Evolutionary conservation across 2,329 filamentous ascomycete species (phyloP), one percentile per base, ranked within the genome.

Genomic region (Stagonosporopsis chrysanthemi): DNA sequence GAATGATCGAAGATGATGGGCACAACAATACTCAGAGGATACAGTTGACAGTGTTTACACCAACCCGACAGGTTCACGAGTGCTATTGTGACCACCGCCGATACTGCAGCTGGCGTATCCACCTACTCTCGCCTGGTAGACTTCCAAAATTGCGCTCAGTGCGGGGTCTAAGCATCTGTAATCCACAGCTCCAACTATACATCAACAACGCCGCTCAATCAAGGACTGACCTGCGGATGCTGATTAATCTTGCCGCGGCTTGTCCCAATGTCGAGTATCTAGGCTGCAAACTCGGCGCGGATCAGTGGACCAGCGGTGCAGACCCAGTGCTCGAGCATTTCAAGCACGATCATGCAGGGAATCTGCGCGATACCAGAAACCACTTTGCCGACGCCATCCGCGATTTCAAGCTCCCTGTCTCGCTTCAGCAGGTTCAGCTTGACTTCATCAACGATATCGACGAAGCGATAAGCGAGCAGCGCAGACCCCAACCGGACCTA

Each of bases 341-440:
- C 46, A 58, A 38, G 22, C 53, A 52, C 3, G 65, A 69, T 24
- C 60, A 54, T 39, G 51, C 44, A 36, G 67, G 67, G 14, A 61
- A 58, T 28, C 61, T 52, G 12, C 59, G 62, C 9, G 64, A 69
- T 43, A 54, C 61, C 2, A 59, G 65, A 23, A 49, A 63, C 14
- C 60, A 60, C 15, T 43, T 68, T 66, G 56, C 46, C 8, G 59
- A 59, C 39, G 61, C 61, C 23, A 12, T 62, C 9, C 17, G 23
- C 33, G 28, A 45, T 29, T 26, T 52, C 3, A 28, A 28, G 2
- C 31, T 67, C 6, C 64, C 62, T 44, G 15, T 31, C 7, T 56
- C 60, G 11, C 47, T 70, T 9, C 52, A 50, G 15, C 33, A 52
- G 6, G 57, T 55, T 14, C 38, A 62, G 2, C 49, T 68, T 15